Base-by-base conservation (phyloP, 1,284 basidiomycete genomes). In the Coniophora puteana region DNA sequence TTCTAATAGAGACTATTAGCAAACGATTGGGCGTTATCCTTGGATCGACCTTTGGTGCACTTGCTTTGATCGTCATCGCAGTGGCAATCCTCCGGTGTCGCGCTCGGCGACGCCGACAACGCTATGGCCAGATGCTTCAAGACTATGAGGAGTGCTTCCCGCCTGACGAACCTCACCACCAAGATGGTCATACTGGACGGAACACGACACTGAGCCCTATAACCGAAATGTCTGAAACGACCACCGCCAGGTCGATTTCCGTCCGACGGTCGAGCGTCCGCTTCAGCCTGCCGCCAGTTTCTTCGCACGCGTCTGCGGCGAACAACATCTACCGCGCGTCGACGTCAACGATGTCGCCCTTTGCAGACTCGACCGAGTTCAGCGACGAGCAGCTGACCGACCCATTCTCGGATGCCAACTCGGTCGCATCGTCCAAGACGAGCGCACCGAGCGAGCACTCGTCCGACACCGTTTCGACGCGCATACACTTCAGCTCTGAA, bases 401-500 rank as follows among this genome's bases (percentile, higher is more conserved):
- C 45, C 51, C 48, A 24, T 55, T 55, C 41, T 38, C 38, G 23
- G 43, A 55, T 36, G 32, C 35, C 27, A 38, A 29, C 11, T 23
- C 32, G 7, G 29, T 27, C 12, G 40, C 21, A 23, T 43, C 50
- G 31, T 55, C 48, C 13, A 46, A 25, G 27, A 55, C 41, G 17
- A 45, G 43, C 18, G 23, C 27, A 18, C 4, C 17, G 10, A 53
- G 38, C 4, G 31, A 21, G 4, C 28, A 25, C 21, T 51, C 53
- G 2, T 14, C 32, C 3, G 43, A 56, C 12, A 38, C 42, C n/a
- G 8, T 43, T 30, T 52, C 49, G 24, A 45, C 52, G 24, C 28
- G 18, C 26, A 21, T 41, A 24, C 38, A 28, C 16, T 41, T 41
- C 20, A 23, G 22, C 10, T 26, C 43, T 23, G 44, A 34, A 14